Conservation (phyloP, 148 eudicot genomes). For the Persicaria tinctoria region DNA sequence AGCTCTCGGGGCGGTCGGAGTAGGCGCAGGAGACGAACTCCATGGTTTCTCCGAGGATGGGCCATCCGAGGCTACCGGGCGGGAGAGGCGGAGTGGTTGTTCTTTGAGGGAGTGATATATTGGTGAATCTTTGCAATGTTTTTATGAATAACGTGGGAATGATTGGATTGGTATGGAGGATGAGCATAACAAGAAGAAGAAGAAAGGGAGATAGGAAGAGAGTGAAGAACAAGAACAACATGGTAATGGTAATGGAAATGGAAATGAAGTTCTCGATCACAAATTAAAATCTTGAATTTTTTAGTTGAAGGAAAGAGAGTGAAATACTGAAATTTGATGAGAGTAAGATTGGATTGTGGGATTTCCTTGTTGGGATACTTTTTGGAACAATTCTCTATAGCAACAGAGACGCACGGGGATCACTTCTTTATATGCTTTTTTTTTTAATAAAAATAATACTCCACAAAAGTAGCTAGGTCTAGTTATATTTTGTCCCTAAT, state of each 20-base stretch:
- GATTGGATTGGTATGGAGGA: background rate
- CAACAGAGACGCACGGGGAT: conserved; percentile 3
- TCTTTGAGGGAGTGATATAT: background rate
- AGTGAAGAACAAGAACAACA: background rate
- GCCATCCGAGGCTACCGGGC: conserved; percentile 71
- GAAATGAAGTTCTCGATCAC: no score
- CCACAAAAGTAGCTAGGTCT: no score
- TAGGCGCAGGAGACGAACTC: conserved; percentile 81
- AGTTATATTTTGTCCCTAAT: no score
- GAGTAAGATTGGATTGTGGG: background rate
- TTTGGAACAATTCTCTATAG: background rate
- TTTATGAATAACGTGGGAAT: background rate
- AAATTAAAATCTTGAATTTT: no score
- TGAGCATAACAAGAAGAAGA: background rate
- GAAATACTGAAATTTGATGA: no score
- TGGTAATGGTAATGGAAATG: background rate
- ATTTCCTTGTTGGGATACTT: background rate
- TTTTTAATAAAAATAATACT: no score
- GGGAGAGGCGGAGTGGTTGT: conserved; percentile 21
- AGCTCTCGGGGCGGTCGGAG: conserved; percentile 65
- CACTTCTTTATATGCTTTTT: background rate
- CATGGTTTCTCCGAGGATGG: conserved; percentile 82
- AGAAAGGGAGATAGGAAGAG: background rate
- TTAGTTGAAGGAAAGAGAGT: no score
- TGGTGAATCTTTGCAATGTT: background rate